Percentiles rank a stretch among this genome's conserved stretches.
These are phyloP conservation scores for Pythium pyrilobum DNA, from an alignment of 352 stramenopile species.

Conservation along the genomic window DNA sequence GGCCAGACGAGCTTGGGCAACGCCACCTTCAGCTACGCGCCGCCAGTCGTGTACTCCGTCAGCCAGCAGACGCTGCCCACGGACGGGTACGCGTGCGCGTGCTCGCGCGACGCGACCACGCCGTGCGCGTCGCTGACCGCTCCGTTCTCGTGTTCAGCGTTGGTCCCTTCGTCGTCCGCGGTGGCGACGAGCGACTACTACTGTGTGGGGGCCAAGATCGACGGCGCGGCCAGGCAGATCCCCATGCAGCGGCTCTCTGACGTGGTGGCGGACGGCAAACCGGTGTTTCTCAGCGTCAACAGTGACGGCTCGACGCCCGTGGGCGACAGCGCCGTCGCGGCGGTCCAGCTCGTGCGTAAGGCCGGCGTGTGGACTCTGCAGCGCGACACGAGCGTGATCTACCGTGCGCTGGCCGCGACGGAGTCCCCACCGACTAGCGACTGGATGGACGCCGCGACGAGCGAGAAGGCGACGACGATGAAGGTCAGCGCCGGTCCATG, in stretches of 20 bases:
- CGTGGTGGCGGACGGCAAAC: slow-evolving; percentile 34
- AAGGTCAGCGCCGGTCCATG: slow-evolving; percentile 38
- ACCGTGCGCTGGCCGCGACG: slow-evolving; percentile 12
- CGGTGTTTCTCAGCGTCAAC: slow-evolving; percentile 28
- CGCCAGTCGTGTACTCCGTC: slow-evolving; percentile 33
- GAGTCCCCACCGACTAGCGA: slow-evolving; percentile 24
- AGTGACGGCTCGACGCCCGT: not conserved
- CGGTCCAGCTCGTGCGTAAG: slow-evolving; percentile 29
- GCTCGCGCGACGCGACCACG: slow-evolving; percentile 24
- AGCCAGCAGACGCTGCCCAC: slow-evolving; percentile 39
- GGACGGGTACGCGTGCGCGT: slow-evolving; percentile 46
- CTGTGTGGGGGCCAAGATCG: slow-evolving; percentile 28
- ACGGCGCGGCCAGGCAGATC: slow-evolving; percentile 14
- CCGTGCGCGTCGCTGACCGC: slow-evolving; percentile 34
- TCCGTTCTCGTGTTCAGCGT: slow-evolving; percentile 34
- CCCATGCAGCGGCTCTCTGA: slow-evolving; percentile 27
- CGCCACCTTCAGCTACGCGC: slow-evolving; percentile 35
- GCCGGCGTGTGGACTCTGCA: slow-evolving; percentile 36
- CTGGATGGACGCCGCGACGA: slow-evolving; percentile 26
- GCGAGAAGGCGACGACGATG: slow-evolving; percentile 17
- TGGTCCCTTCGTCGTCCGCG: slow-evolving; percentile 14
- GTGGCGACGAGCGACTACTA: slow-evolving; percentile 17
- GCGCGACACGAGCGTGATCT: slow-evolving; percentile 18
- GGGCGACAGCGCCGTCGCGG: not conserved
- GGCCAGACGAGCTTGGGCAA: slow-evolving; percentile 26